Evolutionary conservation across 305 asterid species (phyloP), one percentile per base, ranked within the genome.

Genomic region (Ajuga reptans): DNA sequence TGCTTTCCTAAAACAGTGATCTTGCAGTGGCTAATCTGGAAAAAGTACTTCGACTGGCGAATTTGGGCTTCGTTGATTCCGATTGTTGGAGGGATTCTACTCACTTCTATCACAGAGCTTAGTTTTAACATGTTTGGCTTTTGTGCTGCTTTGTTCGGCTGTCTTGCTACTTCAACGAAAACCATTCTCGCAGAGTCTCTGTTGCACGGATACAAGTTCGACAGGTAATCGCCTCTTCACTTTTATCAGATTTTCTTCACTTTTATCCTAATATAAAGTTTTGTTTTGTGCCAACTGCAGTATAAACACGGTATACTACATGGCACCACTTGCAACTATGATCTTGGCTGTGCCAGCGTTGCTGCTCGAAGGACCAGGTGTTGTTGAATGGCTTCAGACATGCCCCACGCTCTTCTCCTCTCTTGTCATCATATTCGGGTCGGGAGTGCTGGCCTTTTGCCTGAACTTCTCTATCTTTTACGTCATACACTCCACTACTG

Each of bases 51-150:
- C 45, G 96, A 89, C 75, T 84, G 87, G 91, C 73, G 87, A 73
- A 92, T 92, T 66, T 92, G 96, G 96, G 88, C 89, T 43, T 89
- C 98, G 15, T 71, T 92, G 80, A 69, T 92, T 64, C 98, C 98
- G n/a, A 92, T 92, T 71, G 98, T 92, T 54, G 98, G 98, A 55
- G 98, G 98, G 66, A 92, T 92, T 83, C 81, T 92, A 34, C 91
- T 92, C 73, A 84, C 98, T 67, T 92, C 96, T 31, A 36, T 92
- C 62, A 91, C 98, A 2, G 98, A 91, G 81, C 89, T 91, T 45
- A 89, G 96, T 78, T 91, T 91, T 64, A 91, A 91, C 68, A 72
- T 82, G 80, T 79, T 84, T 7, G 98, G 98, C 2, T 91, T 91
- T 73, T 91, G 85, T 79, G 96, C 96, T 66, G 98, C 98, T 50